A percentile compares a stretch with the other conserved stretches of the same genome.
Evolutionary conservation across 2,329 filamentous ascomycete genomes (phyloP).

Genomic region (Diaporthe sp.): DNA sequence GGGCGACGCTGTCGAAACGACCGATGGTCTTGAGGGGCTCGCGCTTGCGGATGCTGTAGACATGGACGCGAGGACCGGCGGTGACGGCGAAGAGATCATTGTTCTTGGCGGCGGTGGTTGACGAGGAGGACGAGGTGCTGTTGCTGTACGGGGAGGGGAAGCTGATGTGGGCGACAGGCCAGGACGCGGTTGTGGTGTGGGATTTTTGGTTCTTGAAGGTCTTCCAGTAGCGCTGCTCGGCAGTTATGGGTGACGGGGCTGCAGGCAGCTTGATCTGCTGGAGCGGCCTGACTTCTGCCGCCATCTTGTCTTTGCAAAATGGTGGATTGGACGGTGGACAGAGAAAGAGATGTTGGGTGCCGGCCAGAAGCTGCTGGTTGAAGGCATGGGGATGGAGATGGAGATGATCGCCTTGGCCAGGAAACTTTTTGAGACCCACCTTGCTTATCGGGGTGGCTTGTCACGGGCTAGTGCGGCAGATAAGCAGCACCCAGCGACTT

Average conservation of each 20-base stretch:
- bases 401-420: constrained; percentile 5
- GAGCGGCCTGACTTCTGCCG: constrained; percentile 84
- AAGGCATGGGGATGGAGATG: background rate
- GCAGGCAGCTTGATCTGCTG: constrained; percentile 85
- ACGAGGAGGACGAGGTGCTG: constrained; percentile 47
- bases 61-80: constrained; percentile 91
- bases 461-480: background rate
- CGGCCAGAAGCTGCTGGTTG: background rate
- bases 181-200: constrained; percentile 89
- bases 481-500: too few species aligned
- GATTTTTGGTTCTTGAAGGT: constrained; percentile 92
- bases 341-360: background rate
- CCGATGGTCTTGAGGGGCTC: constrained; percentile 95
- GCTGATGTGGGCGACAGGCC: constrained; percentile 90
- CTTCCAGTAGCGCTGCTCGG: constrained; percentile 96
- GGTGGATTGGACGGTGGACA: constrained; percentile 37
- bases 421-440: constrained; percentile 34
- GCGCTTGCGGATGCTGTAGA: constrained; percentile 91
- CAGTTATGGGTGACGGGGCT: constrained; percentile 83
- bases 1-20: constrained; percentile 90
- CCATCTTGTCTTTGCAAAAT: constrained; percentile 67
- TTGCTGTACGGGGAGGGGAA: constrained; percentile 63
- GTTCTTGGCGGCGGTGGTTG: constrained; percentile 57
- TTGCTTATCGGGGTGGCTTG: constrained; percentile 14
- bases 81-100: constrained; percentile 90